Conservation (phyloP, 2,329 filamentous ascomycete species). For the Endothia cerciana region DNA sequence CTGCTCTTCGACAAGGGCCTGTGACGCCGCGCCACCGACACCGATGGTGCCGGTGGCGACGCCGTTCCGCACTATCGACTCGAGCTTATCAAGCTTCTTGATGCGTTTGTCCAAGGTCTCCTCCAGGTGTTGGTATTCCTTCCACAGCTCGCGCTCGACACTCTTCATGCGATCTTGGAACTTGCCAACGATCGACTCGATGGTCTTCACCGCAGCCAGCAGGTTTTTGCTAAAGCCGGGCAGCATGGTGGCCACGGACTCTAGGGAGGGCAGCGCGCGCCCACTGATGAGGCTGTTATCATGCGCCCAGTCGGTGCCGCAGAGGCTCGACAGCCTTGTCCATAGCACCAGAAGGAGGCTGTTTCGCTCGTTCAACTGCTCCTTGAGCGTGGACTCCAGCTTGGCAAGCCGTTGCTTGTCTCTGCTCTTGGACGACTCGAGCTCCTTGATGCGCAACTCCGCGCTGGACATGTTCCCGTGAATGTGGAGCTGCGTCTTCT, state of each 20-base stretch:
- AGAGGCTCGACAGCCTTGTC: conserved; percentile 84
- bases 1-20: conserved; percentile 41
- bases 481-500: conserved; percentile 85
- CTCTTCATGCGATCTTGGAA: conserved; percentile 81
- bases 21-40: conserved; percentile 26
- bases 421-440: conserved; percentile 77
- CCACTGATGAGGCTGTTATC: conserved; percentile 88
- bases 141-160: conserved; percentile 88
- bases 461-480: conserved; percentile 84
- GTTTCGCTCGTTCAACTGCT: conserved; percentile 89
- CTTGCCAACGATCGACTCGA: conserved; percentile 77
- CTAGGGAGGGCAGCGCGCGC: conserved; percentile 78
- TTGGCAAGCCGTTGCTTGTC: conserved; percentile 77
- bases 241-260: conserved; percentile 83
- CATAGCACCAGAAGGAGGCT: conserved; percentile 85
- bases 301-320: conserved; percentile 90
- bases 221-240: conserved; percentile 91
- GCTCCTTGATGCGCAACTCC: conserved; percentile 81
- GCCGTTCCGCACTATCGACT: conserved; percentile 74
- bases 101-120: conserved; percentile 76
- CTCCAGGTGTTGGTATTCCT: conserved; percentile 87
- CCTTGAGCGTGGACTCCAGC: conserved; percentile 80
- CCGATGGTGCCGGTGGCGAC: conserved; percentile 54
- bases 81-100: conserved; percentile 86
- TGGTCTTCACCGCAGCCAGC: conserved; percentile 80